Evolutionary conservation across 768 basidiomycete genomes (phyloP).

Genomic region (Boletus barrowsii): DNA sequence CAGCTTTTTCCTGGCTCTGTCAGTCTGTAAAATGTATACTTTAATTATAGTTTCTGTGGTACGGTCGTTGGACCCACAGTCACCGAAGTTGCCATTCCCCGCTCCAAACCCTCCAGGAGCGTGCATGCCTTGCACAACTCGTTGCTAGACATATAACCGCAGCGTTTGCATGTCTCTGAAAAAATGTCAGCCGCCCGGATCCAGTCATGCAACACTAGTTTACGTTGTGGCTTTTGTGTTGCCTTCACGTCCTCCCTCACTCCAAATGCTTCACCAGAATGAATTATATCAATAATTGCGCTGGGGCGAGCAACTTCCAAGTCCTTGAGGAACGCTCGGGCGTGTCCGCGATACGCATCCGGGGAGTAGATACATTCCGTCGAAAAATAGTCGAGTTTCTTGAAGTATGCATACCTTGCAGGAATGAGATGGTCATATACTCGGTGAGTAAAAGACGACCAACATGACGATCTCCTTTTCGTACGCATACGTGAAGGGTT

Average conservation of each 20-base stretch:
- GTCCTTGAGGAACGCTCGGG: slow-evolving; percentile 91
- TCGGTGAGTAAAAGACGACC: slow-evolving; percentile 20
- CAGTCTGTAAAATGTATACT: slow-evolving; percentile 46
- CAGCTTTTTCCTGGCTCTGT: slow-evolving; percentile 62
- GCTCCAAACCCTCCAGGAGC: slow-evolving; percentile 84
- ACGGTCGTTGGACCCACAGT: slow-evolving; percentile 45
- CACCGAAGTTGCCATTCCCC: slow-evolving; percentile 65
- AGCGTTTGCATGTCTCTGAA: slow-evolving; percentile 84
- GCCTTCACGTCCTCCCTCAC: slow-evolving; percentile 82
- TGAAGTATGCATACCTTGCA: slow-evolving; percentile 95
- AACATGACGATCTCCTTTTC: slow-evolving; percentile 99
- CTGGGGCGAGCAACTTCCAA: slow-evolving; percentile 91
- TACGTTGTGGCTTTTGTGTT: slow-evolving; percentile 81
- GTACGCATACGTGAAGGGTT: slow-evolving; percentile 99
- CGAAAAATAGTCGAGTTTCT: slow-evolving; percentile 98
- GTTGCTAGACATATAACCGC: slow-evolving; percentile 95
- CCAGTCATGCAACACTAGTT: slow-evolving; percentile 28
- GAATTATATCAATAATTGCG: slow-evolving; percentile 96
- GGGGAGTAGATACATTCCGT: slow-evolving; percentile 99
- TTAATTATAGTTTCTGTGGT: not conserved
- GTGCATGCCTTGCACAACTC: slow-evolving; percentile 96
- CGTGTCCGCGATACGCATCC: slow-evolving; percentile 97
- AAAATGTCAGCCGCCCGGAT: not conserved
- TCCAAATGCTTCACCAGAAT: slow-evolving; percentile 92
- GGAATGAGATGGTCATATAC: slow-evolving; percentile 7